Evolutionary conservation across 75 land plant genomes (phyloP), one percentile per base, ranked within the genome.

Genomic region (Cunninghamia lanceolata): DNA sequence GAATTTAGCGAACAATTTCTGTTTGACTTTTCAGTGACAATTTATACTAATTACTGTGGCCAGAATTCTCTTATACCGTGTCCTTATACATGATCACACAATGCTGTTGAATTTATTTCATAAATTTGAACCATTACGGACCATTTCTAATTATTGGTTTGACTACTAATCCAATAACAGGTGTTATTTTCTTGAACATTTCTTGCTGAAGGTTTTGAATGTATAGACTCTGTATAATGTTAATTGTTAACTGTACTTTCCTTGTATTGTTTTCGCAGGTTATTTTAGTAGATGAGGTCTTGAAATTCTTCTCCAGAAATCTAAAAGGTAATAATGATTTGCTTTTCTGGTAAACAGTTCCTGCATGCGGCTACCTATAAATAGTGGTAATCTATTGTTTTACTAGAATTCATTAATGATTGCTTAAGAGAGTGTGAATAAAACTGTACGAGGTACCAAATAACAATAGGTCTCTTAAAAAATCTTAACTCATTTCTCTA

Each of bases 271-370:
- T 38, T 36, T 85, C 86, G 86, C 86, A 97, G 98, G 98, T 97
- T n/a, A 94, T 97, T 39, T 78, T 98, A n/a, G 93, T 98, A 32
- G 99, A 98, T 86, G 98, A 98, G 87, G 82, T 96, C 10, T 86
- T 98, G 85, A 98, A 98, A 85, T 90, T 95, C 82, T 90, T 96
- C 50, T 98, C 99, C 39, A 93, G 99, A 90, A 87, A 91, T 30
- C 85, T 92, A 21, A 85, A 84, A 92, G 95, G 99, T 96, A 94
- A 68, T 85, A 47, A 9, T 53, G 40, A 59, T 66, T 28, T 34
- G 25, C 56, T 66, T 40, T 5, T 84, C 30, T 28, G 50, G 9
- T 9, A 40, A 25, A n/a, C n/a, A 45, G 38, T 4, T 50, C 50
- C 21, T 50, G 21, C 74, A 21, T 47, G 43, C 88, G 3, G 21